Evolutionary conservation across 129 eudicot genomes (phyloP).

Genomic region (Glebionis coronaria): DNA sequence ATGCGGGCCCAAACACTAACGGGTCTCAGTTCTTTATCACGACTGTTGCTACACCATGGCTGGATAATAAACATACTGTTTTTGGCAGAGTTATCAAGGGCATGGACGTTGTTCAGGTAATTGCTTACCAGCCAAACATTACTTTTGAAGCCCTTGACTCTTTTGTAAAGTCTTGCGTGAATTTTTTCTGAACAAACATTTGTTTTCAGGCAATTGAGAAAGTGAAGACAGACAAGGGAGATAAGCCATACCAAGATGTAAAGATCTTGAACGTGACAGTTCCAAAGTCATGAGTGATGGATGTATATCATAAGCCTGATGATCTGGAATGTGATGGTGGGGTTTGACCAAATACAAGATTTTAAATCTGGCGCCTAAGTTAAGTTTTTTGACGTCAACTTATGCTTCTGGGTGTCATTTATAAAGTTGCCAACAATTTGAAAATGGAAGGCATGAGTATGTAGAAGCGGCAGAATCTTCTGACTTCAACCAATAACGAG

Average conservation of each 20-base stretch:
- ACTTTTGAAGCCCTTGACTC: neutral
- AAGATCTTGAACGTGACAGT: conserved; percentile 87
- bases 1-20: conserved; percentile 96
- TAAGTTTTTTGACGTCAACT: neutral
- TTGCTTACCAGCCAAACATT: neutral
- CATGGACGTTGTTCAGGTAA: conserved; percentile 99
- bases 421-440: conserved; percentile 5
- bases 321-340: conserved; percentile 13
- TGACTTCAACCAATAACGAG: conserved; percentile 3
- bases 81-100: conserved; percentile 96
- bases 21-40: conserved; percentile 99
- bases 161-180: neutral
- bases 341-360: conserved; percentile 7
- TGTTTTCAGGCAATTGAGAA: conserved; percentile 77
- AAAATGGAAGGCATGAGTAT: neutral
- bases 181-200: neutral
- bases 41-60: conserved; percentile 99
- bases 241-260: conserved; percentile 92
- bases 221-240: conserved; percentile 91
- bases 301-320: neutral
- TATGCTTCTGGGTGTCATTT: neutral
- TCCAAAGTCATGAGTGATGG: conserved; percentile 57
- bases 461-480: neutral
- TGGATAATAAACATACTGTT: conserved; percentile 99
- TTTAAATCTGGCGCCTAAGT: conserved; percentile 13